These are phyloP conservation scores for Daldinia bambusicola DNA, from an alignment of 495 filamentous ascomycete species.

Conservation along the genomic window DNA sequence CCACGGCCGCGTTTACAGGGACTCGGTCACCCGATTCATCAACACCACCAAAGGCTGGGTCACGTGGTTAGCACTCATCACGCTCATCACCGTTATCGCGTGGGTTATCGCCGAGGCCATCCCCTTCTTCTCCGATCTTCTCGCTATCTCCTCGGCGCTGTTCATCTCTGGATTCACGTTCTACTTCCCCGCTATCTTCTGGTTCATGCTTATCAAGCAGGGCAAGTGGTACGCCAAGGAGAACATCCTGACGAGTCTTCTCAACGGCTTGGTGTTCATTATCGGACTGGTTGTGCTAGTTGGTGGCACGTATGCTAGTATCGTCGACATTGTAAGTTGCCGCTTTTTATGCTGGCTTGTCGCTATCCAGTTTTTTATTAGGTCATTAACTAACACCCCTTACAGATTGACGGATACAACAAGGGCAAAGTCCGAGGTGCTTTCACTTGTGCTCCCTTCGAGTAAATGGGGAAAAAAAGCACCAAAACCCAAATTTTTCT, in stretches of 20 bases:
- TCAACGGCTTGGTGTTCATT: conserved; percentile 63
- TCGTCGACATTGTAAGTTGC: conserved; percentile 65
- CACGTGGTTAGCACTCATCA: conserved; percentile 69
- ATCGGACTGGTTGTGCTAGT: conserved; percentile 67
- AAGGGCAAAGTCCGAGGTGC: conserved; percentile 57
- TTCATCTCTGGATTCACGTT: conserved; percentile 73
- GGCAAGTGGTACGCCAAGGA: conserved; percentile 57
- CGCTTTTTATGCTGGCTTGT: background rate
- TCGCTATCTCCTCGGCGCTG: conserved; percentile 69
- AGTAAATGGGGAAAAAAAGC: conserved; percentile 19
- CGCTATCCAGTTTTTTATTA: background rate
- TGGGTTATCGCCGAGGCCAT: conserved; percentile 79
- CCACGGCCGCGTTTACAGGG: conserved; percentile 68
- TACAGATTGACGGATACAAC: conserved; percentile 58
- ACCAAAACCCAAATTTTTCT: background rate
- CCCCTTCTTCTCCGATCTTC: conserved; percentile 74
- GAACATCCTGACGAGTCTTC: conserved; percentile 58
- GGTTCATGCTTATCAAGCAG: conserved; percentile 70
- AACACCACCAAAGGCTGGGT: conserved; percentile 67
- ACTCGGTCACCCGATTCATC: conserved; percentile 66
- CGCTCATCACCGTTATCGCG: conserved; percentile 69
- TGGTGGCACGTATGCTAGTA: conserved; percentile 67
- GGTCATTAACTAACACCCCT: conserved; percentile 1
- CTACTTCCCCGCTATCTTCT: conserved; percentile 71
- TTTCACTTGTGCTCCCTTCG: conserved; percentile 57